These are phyloP conservation scores for Cicer bijugum DNA, from an alignment of 306 rosid genomes.

Conservation along the genomic window DNA sequence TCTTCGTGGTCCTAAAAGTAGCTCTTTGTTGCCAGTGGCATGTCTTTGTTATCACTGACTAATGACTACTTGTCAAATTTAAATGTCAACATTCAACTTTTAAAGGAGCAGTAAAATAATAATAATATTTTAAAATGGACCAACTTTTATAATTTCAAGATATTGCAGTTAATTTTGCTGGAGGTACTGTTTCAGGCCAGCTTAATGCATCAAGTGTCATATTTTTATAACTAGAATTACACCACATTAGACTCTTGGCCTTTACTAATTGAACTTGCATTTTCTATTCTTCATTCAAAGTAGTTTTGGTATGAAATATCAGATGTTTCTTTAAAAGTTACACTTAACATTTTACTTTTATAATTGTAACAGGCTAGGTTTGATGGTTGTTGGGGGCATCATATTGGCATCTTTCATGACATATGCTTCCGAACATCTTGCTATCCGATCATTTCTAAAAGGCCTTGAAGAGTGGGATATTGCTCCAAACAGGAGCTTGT, in stretches of 20 bases:
- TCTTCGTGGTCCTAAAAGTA: conserved; percentile 18
- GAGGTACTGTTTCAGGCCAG: background rate
- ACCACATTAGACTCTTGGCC: background rate
- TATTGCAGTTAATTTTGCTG: background rate
- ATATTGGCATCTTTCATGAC: conserved; percentile 93
- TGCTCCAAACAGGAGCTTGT: conserved; percentile 54
- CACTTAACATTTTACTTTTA: conserved; percentile 17
- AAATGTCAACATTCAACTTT: conserved; percentile 10
- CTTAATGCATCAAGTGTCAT: background rate
- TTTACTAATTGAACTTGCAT: conserved; percentile 2
- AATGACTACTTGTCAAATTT: conserved; percentile 5
- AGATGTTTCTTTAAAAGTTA: background rate
- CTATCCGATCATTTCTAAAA: conserved; percentile 72
- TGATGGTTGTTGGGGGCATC: conserved; percentile 88
- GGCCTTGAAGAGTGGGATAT: conserved; percentile 76
- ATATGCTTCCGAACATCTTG: conserved; percentile 90
- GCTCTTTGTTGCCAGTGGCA: conserved; percentile 5
- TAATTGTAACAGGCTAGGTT: conserved; percentile 70
- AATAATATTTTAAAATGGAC: background rate
- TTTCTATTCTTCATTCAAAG: conserved; percentile 9
- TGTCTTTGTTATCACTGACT: background rate
- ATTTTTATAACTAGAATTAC: background rate
- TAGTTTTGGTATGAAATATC: conserved; percentile 29
- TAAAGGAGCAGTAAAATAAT: background rate
- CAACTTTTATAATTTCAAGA: conserved; percentile 3